Evolutionary conservation across 73 alveolate species (phyloP).

Genomic region (Breviolum minutum): DNA sequence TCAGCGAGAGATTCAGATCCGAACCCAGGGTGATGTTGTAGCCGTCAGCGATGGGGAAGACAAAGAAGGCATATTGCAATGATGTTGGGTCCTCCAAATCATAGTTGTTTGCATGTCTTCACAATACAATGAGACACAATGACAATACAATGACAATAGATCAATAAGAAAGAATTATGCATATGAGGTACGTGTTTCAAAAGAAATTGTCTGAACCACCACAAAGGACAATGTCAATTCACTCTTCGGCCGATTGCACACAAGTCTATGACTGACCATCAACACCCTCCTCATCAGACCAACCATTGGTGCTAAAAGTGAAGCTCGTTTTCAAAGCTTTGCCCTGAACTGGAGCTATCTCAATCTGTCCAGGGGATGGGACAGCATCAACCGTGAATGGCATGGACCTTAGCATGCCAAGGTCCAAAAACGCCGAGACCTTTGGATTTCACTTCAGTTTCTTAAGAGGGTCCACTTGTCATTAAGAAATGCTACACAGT

Average conservation of each 20-base stretch:
- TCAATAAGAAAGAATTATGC: no score
- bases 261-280: not conserved
- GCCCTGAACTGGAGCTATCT: not conserved
- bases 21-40: not conserved
- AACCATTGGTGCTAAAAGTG: constrained; percentile 17
- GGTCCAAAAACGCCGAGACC: not conserved
- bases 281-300: constrained; percentile 6
- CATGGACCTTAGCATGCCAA: not conserved
- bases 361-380: not conserved
- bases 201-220: no score
- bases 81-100: not conserved
- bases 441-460: no score
- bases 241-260: no score
- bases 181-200: no score
- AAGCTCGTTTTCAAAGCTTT: constrained; percentile 17
- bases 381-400: constrained; percentile 45
- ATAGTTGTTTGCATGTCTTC: no score
- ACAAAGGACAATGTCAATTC: no score
- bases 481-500: no score
- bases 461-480: no score
- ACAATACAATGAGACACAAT: no score
- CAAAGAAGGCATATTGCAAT: constrained; percentile 8
- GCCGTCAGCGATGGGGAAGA: not conserved
- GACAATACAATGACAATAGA: no score
- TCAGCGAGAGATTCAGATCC: no score